Conservation (phyloP, 805 yeast species). For the Myxozyma vanderwaltii region DNA sequence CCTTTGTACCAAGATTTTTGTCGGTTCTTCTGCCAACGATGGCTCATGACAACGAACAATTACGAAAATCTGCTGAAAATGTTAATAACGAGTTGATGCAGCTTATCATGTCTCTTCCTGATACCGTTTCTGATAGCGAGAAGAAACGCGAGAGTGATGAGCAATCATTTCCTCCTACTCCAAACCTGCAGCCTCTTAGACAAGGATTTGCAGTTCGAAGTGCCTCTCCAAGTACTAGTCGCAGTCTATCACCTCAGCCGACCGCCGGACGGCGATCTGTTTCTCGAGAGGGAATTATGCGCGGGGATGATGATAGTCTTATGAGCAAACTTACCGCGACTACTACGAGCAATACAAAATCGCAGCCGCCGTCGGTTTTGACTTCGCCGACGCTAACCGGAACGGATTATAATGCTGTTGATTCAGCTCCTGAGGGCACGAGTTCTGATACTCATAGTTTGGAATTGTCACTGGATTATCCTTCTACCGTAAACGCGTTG, state of each 20-base stretch:
- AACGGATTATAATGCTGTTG: constrained; percentile 21
- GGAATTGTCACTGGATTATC: constrained; percentile 48
- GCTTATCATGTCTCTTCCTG: constrained; percentile 51
- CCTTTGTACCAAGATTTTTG: constrained; percentile 72
- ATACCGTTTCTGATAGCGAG: constrained; percentile 29
- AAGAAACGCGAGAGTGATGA: constrained; percentile 4
- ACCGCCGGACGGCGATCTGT: constrained; percentile 13
- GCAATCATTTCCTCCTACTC: constrained; percentile 14
- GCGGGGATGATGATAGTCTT: constrained; percentile 24
- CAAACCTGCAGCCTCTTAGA: constrained; percentile 11
- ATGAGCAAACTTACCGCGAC: constrained; percentile 13
- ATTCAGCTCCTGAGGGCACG: constrained; percentile 20
- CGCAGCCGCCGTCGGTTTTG: constrained; percentile 39
- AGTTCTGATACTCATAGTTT: neutral
- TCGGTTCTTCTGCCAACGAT: constrained; percentile 66
- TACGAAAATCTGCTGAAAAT: constrained; percentile 56
- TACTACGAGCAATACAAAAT: neutral
- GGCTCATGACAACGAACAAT: constrained; percentile 53
- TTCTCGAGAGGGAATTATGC: constrained; percentile 11
- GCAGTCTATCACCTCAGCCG: constrained; percentile 25
- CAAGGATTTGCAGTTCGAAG: constrained; percentile 16
- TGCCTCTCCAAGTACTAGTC: constrained; percentile 11
- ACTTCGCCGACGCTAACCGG: constrained; percentile 15
- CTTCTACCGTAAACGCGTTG: constrained; percentile 68
- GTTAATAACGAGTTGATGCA: constrained; percentile 61